These are phyloP conservation scores for Torrubiella hemipterigena DNA, from an alignment of 2,329 filamentous ascomycete species.

Conservation along the genomic window DNA sequence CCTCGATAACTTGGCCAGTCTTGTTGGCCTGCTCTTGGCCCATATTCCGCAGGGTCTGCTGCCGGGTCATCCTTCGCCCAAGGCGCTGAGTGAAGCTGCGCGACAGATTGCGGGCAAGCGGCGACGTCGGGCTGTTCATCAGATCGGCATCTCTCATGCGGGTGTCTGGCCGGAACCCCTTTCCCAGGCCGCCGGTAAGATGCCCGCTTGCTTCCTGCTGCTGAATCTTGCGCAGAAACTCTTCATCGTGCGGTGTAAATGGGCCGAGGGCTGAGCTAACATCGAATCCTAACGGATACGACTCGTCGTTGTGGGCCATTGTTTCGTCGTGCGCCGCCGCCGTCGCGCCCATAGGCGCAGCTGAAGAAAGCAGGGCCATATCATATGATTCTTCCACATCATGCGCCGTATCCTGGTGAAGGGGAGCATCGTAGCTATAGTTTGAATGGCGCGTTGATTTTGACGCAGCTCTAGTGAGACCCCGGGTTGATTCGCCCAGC, in stretches of 20 bases:
- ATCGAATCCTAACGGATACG: slow-evolving; percentile 23
- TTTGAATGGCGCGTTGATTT: no score
- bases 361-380: slow-evolving; percentile 27
- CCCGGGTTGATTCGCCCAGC: slow-evolving; percentile 8
- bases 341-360: slow-evolving; percentile 26
- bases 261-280: slow-evolving; percentile 34
- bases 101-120: slow-evolving; percentile 22
- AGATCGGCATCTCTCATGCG: slow-evolving; percentile 39
- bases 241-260: slow-evolving; percentile 28
- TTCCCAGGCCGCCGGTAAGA: slow-evolving; percentile 46
- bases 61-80: slow-evolving; percentile 14
- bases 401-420: not conserved
- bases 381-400: slow-evolving; percentile 27
- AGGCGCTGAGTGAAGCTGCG: slow-evolving; percentile 28
- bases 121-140: slow-evolving; percentile 22
- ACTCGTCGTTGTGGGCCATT: slow-evolving; percentile 13
- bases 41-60: slow-evolving; percentile 32
- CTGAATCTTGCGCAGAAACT: slow-evolving; percentile 32
- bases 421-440: not conserved
- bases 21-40: slow-evolving; percentile 49
- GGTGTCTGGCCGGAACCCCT: slow-evolving; percentile 35
- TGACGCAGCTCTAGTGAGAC: no score
- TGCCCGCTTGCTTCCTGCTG: slow-evolving; percentile 41
- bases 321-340: slow-evolving; percentile 17
- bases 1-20: slow-evolving; percentile 46